Evolutionary conservation across 2,329 filamentous ascomycete species (phyloP), one percentile per base, ranked within the genome.

Genomic region (Fusarium armeniacum): DNA sequence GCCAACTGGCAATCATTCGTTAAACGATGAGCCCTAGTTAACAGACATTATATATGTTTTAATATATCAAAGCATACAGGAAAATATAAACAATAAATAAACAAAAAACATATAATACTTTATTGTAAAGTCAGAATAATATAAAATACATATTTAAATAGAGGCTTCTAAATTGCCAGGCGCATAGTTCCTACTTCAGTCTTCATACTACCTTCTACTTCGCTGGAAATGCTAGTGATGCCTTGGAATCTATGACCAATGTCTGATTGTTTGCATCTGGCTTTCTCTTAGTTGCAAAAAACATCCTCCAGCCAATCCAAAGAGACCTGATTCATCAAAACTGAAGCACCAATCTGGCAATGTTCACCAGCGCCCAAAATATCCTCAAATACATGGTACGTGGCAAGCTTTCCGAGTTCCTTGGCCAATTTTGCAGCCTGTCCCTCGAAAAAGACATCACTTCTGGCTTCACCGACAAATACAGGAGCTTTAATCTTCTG

Each of bases 401-500:
- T 64, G 2, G 16, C 62, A 28, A n/a, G 45, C 3, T 49, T 12
- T 32, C 59, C 62, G 1, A 64, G 15, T 5, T 64, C 33, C 22
- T 64, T 28, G 10, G 45, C 53, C 18, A 64, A 2, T 5, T 64
- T 41, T 26, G 35, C 13, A 12, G 62, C 46, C 11, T 65, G 62
- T 3, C 61, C 62, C 2, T 35, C 33, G 16, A 65, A 65, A 24
- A 65, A 65, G 20, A 65, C 35, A n/a, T 65, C 62, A 12, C 24
- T 70, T 15, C 6, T 49, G 2, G 51, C 73, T 38, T 46, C 73
- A 36, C 43, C 62, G 2, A 66, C 28, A 51, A 61, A 56, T 13
- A 75, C 60, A 5, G 78, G 79, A 4, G 69, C 56, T 6, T 72
- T 58, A 26, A 75, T 74, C 24, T 60, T 60, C 5, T 71, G 7